Base-by-base conservation (phyloP, 148 eudicot genomes). In the Heliosperma pusillum region DNA sequence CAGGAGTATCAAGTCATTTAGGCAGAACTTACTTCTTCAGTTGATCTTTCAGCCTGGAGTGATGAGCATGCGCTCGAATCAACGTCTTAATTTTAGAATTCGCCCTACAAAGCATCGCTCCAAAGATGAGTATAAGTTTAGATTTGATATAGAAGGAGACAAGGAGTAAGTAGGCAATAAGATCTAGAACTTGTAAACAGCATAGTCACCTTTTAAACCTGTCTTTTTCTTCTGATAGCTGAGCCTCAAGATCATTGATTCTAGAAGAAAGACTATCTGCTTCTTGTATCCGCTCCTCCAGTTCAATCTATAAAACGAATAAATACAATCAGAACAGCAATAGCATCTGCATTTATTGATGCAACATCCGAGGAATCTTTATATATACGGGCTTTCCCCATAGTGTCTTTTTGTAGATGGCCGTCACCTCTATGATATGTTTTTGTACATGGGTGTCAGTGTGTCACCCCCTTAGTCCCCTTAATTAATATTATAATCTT, bases 191-290 rank as follows among this genome's bases (percentile, higher is more conserved):
- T 5, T 33, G 61, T 66, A 69, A n/a, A 69, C 57, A 36, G 50
- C 7, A 60, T 73, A 69, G n/a, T 69, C 75, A 94, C 98, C 97
- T 88, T 86, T 77, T 85, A 70, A 77, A 82, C 21, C 86, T 89
- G 36, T 84, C 98, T 77, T 86, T 88, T 82, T 94, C 98, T 77
- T 86, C 84, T 45, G 78, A 66, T 72, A 91, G 85, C 76, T 87
- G 96, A 71, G 76, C 84, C 80, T 94, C 97, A 67, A 92, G 91
- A 77, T 92, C 93, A 73, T 82, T 81, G 66, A 88, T 83, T 80
- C 79, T 81, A 55, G 85, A 84, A 75, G 82, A 78, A 60, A 94
- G 90, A 73, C 83, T 85, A 75, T 89, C 92, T 57, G 84, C 89
- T 86, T 92, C 96, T 81, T 84, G 86, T 73, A 60, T 77, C 84